A percentile compares a stretch with the other conserved stretches of the same genome.
These are phyloP conservation scores for Pachyrhizus erosus DNA, from an alignment of 306 rosid genomes.

Conservation along the genomic window DNA sequence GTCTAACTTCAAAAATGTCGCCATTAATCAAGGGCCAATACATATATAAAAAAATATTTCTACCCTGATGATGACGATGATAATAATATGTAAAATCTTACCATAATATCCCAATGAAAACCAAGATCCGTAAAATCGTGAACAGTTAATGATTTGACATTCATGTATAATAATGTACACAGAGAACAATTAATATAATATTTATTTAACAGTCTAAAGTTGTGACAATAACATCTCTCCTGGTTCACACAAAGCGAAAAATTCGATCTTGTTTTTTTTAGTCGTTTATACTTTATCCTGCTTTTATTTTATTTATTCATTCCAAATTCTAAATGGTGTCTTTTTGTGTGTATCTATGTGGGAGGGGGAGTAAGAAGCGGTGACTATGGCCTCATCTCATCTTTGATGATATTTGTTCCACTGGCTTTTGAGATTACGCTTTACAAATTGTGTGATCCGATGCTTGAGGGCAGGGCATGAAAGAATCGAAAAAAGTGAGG, in stretches of 20 bases:
- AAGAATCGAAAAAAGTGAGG: constrained; percentile 28
- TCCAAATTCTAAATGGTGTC: not conserved
- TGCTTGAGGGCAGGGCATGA: constrained; percentile 21
- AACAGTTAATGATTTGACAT: not conserved
- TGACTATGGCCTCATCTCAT: too few species aligned
- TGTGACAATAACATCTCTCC: not conserved
- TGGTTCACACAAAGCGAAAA: not conserved
- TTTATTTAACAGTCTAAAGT: not conserved
- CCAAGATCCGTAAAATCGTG: not conserved
- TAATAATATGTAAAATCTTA: not conserved
- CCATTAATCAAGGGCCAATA: not conserved
- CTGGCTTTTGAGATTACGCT: constrained; percentile 39
- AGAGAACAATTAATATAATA: not conserved
- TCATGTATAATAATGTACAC: not conserved
- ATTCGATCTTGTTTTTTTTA: not conserved
- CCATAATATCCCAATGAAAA: not conserved
- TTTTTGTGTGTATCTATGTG: not conserved
- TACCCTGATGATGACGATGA: not conserved
- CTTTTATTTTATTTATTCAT: not conserved
- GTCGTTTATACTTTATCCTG: not conserved
- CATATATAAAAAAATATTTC: not conserved
- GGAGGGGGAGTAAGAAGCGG: too few species aligned
- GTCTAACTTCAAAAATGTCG: not conserved
- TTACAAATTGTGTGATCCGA: constrained; percentile 48
- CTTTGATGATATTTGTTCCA: not conserved